phyloP scores from a whole-genome alignment of 2,329 filamentous ascomycete species.

The Ophiocordyceps camponoti-floridani region DNA sequence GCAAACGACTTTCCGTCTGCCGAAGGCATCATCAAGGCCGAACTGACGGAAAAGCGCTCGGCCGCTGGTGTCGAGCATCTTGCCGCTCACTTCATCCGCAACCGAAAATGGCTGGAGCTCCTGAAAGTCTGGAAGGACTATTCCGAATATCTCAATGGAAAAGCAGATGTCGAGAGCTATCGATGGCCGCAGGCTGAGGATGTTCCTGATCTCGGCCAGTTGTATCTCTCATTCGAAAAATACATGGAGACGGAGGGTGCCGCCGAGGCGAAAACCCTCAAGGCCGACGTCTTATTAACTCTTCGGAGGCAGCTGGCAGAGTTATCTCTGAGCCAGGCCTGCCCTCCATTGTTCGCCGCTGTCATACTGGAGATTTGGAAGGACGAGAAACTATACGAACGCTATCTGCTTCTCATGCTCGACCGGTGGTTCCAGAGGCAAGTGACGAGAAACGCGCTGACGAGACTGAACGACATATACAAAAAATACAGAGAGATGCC shows the following conservation, averaged over 20 bases:
- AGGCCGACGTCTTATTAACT: conserved; percentile 8
- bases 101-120: background rate
- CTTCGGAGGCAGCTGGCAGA: conserved; percentile 14
- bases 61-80: background rate
- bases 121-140: background rate
- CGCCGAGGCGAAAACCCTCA: conserved; percentile 8
- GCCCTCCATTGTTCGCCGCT: conserved; percentile 14
- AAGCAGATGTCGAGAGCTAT: background rate
- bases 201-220: conserved; percentile 11
- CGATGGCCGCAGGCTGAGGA: background rate
- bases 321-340: conserved; percentile 14
- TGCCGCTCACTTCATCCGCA: background rate
- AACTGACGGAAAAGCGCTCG: too few species aligned
- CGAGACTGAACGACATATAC: conserved; percentile 24
- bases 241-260: conserved; percentile 12
- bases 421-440: conserved; percentile 10
- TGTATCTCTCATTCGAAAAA: conserved; percentile 16
- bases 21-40: too few species aligned
- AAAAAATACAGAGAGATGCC: conserved; percentile 24
- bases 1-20: too few species aligned
- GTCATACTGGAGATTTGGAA: conserved; percentile 21
- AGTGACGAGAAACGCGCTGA: conserved; percentile 11
- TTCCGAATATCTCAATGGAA: background rate
- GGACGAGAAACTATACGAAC: conserved; percentile 22
- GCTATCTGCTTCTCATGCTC: conserved; percentile 20